Evolutionary conservation across 2,329 filamentous ascomycete species (phyloP), one percentile per base, ranked within the genome.

Genomic region (Ophiostoma pallidulum): DNA sequence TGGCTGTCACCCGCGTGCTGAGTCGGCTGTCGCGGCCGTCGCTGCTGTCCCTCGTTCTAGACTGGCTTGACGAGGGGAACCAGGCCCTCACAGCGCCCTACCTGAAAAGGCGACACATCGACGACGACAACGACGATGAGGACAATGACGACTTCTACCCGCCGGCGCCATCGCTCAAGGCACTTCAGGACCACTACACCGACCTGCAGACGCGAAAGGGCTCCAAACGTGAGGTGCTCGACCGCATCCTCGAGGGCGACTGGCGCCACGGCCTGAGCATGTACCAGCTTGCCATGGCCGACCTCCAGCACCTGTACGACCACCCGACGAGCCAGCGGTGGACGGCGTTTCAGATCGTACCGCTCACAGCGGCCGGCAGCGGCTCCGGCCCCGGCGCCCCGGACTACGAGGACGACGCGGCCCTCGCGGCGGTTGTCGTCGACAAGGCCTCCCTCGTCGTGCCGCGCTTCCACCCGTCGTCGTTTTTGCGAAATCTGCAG

Each of bases 391-490:
- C 63, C 46, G 59, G 54, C 28, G 66, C 8, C 29, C 38, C 26
- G n/a, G 40, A 13, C 6, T 36, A 32, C 13, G 37, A 29, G 24
- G 29, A 22, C 9, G 41, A 41, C 4, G 37, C 39, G 2, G 19
- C 37, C 68, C 24, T 69, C 29, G 54, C 62, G 9, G 61, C 68
- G n/a, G n/a, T n/a, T 35, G 62, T 64, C 50, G 57, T 68, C 13
- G 70, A 78, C 57, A 63, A 65, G 41, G 61, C 66, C 53, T 68
- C 70, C 7, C 62, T 80, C 28, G 59, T 62, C 4, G 66, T 82
- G 41, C 86, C 87, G 10, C 80, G 83, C 14, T 86, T 92, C 58
- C 86, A 94, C 58, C 84, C 86, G 1, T 79, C 84, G 4, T 86
- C 83, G 0, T 94, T 94, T 62, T 70, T 94, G 32, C 77, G 78